Evolutionary conservation across 768 basidiomycete species (phyloP), one percentile per base, ranked within the genome.

Genomic region (Candolleomyces aberdarensis): DNA sequence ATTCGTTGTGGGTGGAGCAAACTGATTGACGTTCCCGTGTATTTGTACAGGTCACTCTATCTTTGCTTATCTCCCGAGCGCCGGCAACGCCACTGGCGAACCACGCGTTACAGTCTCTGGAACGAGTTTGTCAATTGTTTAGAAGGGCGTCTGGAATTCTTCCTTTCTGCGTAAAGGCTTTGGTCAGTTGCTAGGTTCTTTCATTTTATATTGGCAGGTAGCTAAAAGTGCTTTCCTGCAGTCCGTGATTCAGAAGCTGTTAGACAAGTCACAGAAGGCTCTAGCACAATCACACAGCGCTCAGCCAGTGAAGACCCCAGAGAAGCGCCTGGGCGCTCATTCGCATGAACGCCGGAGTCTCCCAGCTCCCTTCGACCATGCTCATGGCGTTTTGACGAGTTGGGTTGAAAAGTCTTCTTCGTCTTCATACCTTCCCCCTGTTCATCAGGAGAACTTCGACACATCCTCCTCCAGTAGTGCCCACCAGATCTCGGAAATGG

Each of bases 31-130:
- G 39, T 36, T 31, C 14, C 51, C 32, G 26, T 11, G 15, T 22
- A 50, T 39, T 6, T 40, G 7, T 8, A 4, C 51, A 86, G 86
- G 83, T 88, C 59, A 87, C 87, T 0, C 70, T 91, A 31, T 86
- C 85, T 9, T 72, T 91, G 56, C 78, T 89, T 62, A 82, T 87
- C 22, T 82, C 83, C 49, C 83, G 88, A 31, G 82, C 85, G 20
- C 86, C 88, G 5, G 79, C 80, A 11, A 79, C 83, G 15, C 78
- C 83, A 22, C 74, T 88, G 40, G 83, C 86, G 1, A 77, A 80
- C 13, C 80, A 80, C 69, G 88, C 87, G 2, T 73, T 89, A 36
- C 78, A 81, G 64, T 83, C 87, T 63, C 74, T 91, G 22, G 86
- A 86, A 53, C 77, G 78, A 22, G 83, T 83, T 3, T 82, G 82